Evolutionary conservation across 169 alveolate genomes (phyloP).

Genomic region (Plasmodium gallinaceum): DNA sequence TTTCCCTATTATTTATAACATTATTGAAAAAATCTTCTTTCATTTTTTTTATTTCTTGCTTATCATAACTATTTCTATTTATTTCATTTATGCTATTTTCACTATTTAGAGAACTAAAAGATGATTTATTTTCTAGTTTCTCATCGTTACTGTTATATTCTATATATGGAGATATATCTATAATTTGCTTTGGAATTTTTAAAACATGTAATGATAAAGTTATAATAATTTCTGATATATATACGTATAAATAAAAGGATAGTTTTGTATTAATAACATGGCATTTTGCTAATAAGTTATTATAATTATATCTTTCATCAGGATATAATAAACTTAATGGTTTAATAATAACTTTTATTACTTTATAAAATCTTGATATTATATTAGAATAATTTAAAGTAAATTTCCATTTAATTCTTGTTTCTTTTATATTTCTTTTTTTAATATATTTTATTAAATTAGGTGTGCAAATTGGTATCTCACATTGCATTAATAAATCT

Average conservation of each 20-base stretch:
- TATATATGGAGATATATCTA: constrained; percentile 18
- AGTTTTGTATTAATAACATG: constrained; percentile 58
- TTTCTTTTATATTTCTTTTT: constrained; percentile 49
- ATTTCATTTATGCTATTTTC: constrained; percentile 15
- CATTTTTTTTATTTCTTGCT: constrained; percentile 24
- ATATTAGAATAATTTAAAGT: constrained; percentile 46
- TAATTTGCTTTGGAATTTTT: constrained; percentile 32
- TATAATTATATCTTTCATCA: constrained; percentile 68
- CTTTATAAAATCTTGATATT: constrained; percentile 57
- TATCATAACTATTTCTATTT: constrained; percentile 2
- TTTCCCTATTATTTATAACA: constrained; percentile 62
- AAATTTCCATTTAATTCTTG: constrained; percentile 36
- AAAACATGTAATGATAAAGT: constrained; percentile 50
- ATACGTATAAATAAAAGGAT: constrained; percentile 39
- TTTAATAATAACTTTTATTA: constrained; percentile 48
- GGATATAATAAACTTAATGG: constrained; percentile 63
- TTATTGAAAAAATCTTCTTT: constrained; percentile 31
- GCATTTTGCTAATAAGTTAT: constrained; percentile 35
- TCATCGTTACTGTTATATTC: constrained; percentile 30
- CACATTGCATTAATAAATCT: constrained; percentile 51
- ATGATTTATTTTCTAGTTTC: constrained; percentile 1
- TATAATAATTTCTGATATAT: constrained; percentile 44
- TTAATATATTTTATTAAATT: constrained; percentile 47
- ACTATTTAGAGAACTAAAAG: constrained; percentile 22
- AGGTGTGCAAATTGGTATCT: constrained; percentile 43